These are phyloP conservation scores for Inonotus obliquus DNA, from an alignment of 1,284 basidiomycete species.

Conservation along the genomic window DNA sequence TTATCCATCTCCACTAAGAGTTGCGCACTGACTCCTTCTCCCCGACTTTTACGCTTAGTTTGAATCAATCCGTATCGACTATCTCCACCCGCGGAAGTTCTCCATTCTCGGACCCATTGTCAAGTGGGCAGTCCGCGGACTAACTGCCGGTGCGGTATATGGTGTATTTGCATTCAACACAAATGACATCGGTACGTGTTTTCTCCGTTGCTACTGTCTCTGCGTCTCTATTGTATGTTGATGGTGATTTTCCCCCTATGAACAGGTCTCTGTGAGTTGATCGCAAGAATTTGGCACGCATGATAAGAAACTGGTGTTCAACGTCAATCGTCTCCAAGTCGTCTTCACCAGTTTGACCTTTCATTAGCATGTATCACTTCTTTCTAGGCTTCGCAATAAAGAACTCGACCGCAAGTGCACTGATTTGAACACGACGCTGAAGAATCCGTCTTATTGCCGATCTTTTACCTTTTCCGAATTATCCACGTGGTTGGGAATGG, in stretches of 20 bases:
- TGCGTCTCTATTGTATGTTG: too few species aligned
- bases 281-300: conserved; percentile 62
- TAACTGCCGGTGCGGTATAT: conserved; percentile 82
- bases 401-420: too few species aligned
- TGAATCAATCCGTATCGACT: conserved; percentile 77
- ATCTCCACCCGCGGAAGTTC: conserved; percentile 93
- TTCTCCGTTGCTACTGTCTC: neutral
- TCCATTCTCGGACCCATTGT: conserved; percentile 66
- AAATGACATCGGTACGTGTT: conserved; percentile 82
- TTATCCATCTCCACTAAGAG: neutral
- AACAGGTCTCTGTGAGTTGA: conserved; percentile 67
- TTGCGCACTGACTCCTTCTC: neutral
- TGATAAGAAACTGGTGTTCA: conserved; percentile 26
- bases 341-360: neutral
- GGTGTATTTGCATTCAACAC: conserved; percentile 98
- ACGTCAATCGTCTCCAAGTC: neutral
- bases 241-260: neutral
- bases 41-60: conserved; percentile 41
- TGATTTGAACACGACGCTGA: too few species aligned
- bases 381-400: too few species aligned
- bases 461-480: too few species aligned
- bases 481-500: too few species aligned
- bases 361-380: neutral
- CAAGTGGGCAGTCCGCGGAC: conserved; percentile 73
- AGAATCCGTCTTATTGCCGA: too few species aligned